These are phyloP conservation scores for Vigna unguiculata DNA, from an alignment of 306 rosid species.

Conservation along the genomic window DNA sequence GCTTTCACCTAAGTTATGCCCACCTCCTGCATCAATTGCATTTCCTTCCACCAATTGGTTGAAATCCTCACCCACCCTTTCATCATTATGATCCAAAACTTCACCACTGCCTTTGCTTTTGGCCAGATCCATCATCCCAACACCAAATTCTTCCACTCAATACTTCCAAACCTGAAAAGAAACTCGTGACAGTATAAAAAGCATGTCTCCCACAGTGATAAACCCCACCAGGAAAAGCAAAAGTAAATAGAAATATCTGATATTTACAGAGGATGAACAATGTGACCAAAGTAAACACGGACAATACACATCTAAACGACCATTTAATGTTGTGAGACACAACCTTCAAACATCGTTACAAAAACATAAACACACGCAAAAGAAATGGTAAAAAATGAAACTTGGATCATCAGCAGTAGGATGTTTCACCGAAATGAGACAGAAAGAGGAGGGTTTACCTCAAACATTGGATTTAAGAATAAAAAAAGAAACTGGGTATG, in stretches of 20 bases:
- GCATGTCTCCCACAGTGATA: constrained; percentile 6
- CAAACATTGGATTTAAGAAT: constrained; percentile 23
- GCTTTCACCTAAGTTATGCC: constrained; percentile 40
- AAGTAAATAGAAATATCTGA: neutral
- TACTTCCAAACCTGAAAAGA: constrained; percentile 37
- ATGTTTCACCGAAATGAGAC: constrained; percentile 24
- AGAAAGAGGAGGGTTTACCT: constrained; percentile 37
- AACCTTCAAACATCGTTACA: constrained; percentile 20
- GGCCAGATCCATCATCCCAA: constrained; percentile 45
- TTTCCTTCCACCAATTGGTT: constrained; percentile 34
- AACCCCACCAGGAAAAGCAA: neutral
- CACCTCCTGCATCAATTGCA: constrained; percentile 50
- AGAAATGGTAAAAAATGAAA: neutral
- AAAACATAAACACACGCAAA: constrained; percentile 20
- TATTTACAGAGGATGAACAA: constrained; percentile 42
- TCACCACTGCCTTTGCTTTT: constrained; percentile 34
- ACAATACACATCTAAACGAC: constrained; percentile 39
- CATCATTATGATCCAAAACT: constrained; percentile 43
- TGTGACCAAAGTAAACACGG: constrained; percentile 41
- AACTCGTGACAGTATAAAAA: constrained; percentile 14
- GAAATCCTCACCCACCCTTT: constrained; percentile 38
- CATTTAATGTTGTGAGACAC: constrained; percentile 36
- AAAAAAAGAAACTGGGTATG: constrained; percentile 45
- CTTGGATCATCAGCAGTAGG: constrained; percentile 2
- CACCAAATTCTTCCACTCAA: constrained; percentile 40